These are phyloP conservation scores for Saturnispora saitoi DNA, from an alignment of 805 yeast genomes.

Conservation along the genomic window DNA sequence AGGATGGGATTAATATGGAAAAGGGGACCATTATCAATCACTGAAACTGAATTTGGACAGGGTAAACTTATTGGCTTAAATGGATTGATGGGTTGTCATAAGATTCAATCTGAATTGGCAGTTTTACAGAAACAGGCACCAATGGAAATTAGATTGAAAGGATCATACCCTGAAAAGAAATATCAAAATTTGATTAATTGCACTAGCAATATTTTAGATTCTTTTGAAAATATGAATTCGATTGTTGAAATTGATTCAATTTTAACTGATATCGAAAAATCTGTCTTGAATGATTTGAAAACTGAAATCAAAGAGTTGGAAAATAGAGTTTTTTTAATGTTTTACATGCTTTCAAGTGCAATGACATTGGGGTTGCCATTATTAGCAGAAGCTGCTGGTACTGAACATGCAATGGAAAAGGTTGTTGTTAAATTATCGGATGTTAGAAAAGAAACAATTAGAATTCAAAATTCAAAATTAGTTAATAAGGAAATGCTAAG, in stretches of 20 bases:
- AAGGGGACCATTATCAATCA: conserved; percentile 54
- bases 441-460: conserved; percentile 34
- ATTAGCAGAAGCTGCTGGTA: conserved; percentile 69
- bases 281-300: conserved; percentile 44
- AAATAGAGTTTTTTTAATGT: conserved; percentile 62
- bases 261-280: conserved; percentile 44
- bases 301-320: conserved; percentile 62
- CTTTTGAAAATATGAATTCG: conserved; percentile 64
- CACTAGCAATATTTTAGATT: conserved; percentile 62
- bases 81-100: conserved; percentile 37
- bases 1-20: conserved; percentile 78
- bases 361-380: conserved; percentile 67
- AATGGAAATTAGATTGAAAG: conserved; percentile 65
- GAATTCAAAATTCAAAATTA: conserved; percentile 12
- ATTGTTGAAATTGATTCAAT: conserved; percentile 56
- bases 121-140: conserved; percentile 61
- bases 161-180: conserved; percentile 49
- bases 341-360: conserved; percentile 73
- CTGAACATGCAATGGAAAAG: conserved; percentile 64
- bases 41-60: conserved; percentile 23
- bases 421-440: conserved; percentile 57
- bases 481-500: conserved; percentile 28
- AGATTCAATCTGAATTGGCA: conserved; percentile 52
- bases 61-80: conserved; percentile 34
- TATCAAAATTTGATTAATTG: conserved; percentile 44